A percentile compares a stretch with the other conserved stretches of the same genome.
Evolutionary conservation across 768 basidiomycete genomes (phyloP).

Genomic region (Mycena floridula): DNA sequence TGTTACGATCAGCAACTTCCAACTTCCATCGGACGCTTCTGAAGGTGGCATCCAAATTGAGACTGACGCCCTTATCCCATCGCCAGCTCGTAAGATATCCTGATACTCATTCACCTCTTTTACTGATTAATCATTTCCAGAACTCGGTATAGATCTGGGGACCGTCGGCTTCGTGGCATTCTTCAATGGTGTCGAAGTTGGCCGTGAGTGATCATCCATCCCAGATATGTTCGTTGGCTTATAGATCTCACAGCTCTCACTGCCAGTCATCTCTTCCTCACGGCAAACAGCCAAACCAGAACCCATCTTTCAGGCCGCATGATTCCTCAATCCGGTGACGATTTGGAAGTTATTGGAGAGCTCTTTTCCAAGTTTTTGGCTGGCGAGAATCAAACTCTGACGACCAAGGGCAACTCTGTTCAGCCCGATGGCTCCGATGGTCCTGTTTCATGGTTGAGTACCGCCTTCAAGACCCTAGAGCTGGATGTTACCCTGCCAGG

Average conservation of each 20-base stretch:
- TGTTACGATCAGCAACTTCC: conserved; percentile 65
- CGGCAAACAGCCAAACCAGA: conserved; percentile 37
- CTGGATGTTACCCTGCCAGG: conserved; percentile 60
- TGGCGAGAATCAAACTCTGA: conserved; percentile 56
- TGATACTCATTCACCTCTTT: conserved; percentile 3
- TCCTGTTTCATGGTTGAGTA: conserved; percentile 56
- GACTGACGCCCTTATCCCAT: conserved; percentile 61
- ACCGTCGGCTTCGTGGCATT: conserved; percentile 56
- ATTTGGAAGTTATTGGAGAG: conserved; percentile 45
- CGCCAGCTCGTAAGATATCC: conserved; percentile 48
- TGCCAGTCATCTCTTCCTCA: conserved; percentile 42
- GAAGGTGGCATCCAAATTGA: conserved; percentile 67
- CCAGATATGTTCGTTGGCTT: conserved; percentile 1
- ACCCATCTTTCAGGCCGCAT: conserved; percentile 60
- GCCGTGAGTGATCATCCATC: conserved; percentile 39
- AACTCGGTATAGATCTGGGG: conserved; percentile 66
- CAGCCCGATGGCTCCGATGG: conserved; percentile 46
- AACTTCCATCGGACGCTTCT: conserved; percentile 61
- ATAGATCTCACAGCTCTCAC: conserved; percentile 39
- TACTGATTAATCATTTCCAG: conserved; percentile 23
- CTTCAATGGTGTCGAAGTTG: conserved; percentile 50
- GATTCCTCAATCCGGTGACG: conserved; percentile 51
- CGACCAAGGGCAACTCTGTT: conserved; percentile 53
- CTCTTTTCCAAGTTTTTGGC: conserved; percentile 65
- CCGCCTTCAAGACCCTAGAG: conserved; percentile 63